Evolutionary conservation across 768 basidiomycete species (phyloP).

Genomic region (Tephrocybe sp.): DNA sequence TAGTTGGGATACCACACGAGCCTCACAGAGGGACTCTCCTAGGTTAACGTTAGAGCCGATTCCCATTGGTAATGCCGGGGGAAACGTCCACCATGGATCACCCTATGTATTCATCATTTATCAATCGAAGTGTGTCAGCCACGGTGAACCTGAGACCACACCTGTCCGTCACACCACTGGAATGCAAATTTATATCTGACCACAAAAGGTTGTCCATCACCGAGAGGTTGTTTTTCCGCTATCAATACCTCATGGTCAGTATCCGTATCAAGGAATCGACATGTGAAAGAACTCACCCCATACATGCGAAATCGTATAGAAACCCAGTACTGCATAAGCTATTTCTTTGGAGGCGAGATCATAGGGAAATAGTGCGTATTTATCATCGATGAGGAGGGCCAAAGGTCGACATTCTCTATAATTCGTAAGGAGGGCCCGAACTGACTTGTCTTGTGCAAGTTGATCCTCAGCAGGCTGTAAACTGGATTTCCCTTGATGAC

Average conservation of each 20-base stretch:
- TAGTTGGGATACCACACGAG: neutral
- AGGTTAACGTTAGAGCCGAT: neutral
- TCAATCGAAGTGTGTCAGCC: neutral
- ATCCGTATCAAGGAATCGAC: neutral
- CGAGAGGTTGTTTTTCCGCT: conserved; percentile 64
- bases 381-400: conserved; percentile 71
- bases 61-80: neutral
- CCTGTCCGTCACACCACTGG: conserved; percentile 79
- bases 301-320: conserved; percentile 67
- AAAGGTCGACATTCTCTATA: conserved; percentile 54
- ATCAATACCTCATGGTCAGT: neutral
- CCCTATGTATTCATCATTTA: conserved; percentile 26
- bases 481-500: conserved; percentile 34
- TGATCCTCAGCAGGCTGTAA: conserved; percentile 60
- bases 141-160: conserved; percentile 8
- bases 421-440: conserved; percentile 63
- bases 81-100: conserved; percentile 41
- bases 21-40: neutral
- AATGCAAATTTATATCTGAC: conserved; percentile 82
- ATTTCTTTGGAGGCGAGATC: conserved; percentile 50
- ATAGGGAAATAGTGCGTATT: conserved; percentile 71
- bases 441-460: conserved; percentile 63
- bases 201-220: conserved; percentile 48
- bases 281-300: conserved; percentile 52
- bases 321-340: conserved; percentile 55